Percentiles rank a stretch among this genome's conserved stretches.
These are phyloP conservation scores for Penicillium taxi DNA, from an alignment of 495 filamentous ascomycete genomes.

Conservation along the genomic window DNA sequence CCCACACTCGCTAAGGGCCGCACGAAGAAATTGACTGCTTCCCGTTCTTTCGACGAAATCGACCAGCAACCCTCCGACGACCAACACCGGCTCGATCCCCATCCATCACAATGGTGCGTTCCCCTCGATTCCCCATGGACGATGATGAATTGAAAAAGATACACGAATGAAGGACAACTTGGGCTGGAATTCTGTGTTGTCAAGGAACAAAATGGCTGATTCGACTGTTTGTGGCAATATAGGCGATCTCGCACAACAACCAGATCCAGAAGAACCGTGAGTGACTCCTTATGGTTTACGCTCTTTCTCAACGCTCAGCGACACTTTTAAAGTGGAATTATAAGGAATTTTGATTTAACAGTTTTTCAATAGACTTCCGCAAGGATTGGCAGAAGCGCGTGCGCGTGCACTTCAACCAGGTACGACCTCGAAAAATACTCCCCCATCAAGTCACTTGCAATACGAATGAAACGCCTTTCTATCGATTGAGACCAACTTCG, in stretches of 20 bases:
- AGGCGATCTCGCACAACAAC: conserved; percentile 99
- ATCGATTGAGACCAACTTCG: conserved; percentile 10
- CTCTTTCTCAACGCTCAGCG: neutral
- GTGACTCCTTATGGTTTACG: conserved; percentile 26
- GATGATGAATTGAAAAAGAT: conserved; percentile 6
- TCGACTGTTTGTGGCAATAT: conserved; percentile 24
- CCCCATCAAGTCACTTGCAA: conserved; percentile 6
- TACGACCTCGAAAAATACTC: conserved; percentile 42
- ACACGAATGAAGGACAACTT: conserved; percentile 4
- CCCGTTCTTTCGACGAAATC: conserved; percentile 33
- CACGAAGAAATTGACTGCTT: conserved; percentile 39
- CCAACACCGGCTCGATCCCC: conserved; percentile 51
- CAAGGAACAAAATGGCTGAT: conserved; percentile 30
- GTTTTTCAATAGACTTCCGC: conserved; percentile 73
- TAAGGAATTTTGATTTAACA: conserved; percentile 21
- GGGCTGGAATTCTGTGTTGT: conserved; percentile 11
- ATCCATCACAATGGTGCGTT: conserved; percentile 59
- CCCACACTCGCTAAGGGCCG: conserved; percentile 46
- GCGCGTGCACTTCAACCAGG: conserved; percentile 98
- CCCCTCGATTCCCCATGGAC: conserved; percentile 10
- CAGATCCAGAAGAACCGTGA: conserved; percentile 95
- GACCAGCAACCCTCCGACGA: conserved; percentile 48
- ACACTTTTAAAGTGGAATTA: conserved; percentile 11
- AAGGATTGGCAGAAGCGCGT: conserved; percentile 99
- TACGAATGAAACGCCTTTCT: conserved; percentile 7